Conservation (phyloP, 148 eudicot species). For the Cornus suecica region DNA sequence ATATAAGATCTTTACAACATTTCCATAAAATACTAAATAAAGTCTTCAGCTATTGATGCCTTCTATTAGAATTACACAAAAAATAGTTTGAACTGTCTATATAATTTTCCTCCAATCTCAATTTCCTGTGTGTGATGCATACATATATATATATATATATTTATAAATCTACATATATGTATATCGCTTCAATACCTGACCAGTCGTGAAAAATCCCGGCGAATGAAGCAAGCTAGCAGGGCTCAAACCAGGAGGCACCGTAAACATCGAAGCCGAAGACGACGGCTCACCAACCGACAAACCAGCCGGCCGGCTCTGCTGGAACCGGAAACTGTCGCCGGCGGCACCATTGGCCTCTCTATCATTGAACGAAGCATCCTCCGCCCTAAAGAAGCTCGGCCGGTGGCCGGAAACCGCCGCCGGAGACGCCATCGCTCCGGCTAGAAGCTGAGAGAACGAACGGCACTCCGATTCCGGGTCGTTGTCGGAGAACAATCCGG, state of each 20-base stretch:
- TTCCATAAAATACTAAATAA: neutral
- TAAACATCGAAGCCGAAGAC: too few relatives aligned
- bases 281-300: slow-evolving; percentile 38
- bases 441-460: slow-evolving; percentile 84
- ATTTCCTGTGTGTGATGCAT: too few relatives aligned
- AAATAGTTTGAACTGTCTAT: too few relatives aligned
- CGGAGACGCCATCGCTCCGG: slow-evolving; percentile 63
- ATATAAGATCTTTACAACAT: neutral
- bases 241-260: slow-evolving; percentile 65
- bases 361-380: neutral
- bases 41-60: neutral
- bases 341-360: slow-evolving; percentile 13
- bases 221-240: slow-evolving; percentile 73
- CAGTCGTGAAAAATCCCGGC: slow-evolving; percentile 48
- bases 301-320: slow-evolving; percentile 44
- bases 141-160: neutral
- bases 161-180: neutral
- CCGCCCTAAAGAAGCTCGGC: slow-evolving; percentile 11
- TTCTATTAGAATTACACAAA: too few relatives aligned
- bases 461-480: slow-evolving; percentile 67
- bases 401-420: slow-evolving; percentile 11
- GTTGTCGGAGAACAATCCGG: slow-evolving; percentile 64
- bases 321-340: slow-evolving; percentile 35
- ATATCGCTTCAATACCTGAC: slow-evolving; percentile 41
- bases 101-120: neutral